Percentiles rank a stretch among this genome's conserved stretches.
Evolutionary conservation across 2,329 filamentous ascomycete genomes (phyloP).

Genomic region (Colletotrichum lentis): DNA sequence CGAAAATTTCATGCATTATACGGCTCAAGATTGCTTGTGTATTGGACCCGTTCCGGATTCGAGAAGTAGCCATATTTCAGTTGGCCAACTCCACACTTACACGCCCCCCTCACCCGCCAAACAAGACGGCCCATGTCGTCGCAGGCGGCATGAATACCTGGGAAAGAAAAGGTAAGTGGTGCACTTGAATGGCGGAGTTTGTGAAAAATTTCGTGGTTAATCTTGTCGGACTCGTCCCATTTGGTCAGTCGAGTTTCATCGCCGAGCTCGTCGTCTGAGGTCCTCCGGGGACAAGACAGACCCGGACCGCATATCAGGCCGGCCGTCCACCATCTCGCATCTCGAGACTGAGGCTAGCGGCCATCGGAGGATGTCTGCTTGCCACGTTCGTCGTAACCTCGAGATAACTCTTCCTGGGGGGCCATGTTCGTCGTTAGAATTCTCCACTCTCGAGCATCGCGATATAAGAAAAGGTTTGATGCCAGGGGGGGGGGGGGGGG

Average conservation of each 20-base stretch:
- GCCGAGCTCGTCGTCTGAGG: background rate
- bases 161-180: background rate
- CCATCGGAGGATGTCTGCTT: constrained; percentile 41
- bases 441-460: constrained; percentile 24
- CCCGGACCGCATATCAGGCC: background rate
- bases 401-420: constrained; percentile 37
- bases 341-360: constrained; percentile 15
- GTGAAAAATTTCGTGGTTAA: background rate
- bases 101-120: background rate
- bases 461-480: no score
- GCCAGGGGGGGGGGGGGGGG: no score
- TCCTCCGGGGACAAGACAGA: background rate
- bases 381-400: constrained; percentile 48
- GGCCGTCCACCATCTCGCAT: constrained; percentile 8
- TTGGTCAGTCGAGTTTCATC: constrained; percentile 5
- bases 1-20: constrained; percentile 9
- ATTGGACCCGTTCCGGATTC: constrained; percentile 4
- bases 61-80: background rate
- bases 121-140: constrained; percentile 7
- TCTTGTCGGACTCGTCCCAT: constrained; percentile 5
- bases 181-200: background rate
- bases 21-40: background rate
- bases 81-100: constrained; percentile 1
- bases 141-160: background rate
- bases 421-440: constrained; percentile 5